Evolutionary conservation across 2,329 filamentous ascomycete genomes (phyloP).

Genomic region (Chalara sp.): DNA sequence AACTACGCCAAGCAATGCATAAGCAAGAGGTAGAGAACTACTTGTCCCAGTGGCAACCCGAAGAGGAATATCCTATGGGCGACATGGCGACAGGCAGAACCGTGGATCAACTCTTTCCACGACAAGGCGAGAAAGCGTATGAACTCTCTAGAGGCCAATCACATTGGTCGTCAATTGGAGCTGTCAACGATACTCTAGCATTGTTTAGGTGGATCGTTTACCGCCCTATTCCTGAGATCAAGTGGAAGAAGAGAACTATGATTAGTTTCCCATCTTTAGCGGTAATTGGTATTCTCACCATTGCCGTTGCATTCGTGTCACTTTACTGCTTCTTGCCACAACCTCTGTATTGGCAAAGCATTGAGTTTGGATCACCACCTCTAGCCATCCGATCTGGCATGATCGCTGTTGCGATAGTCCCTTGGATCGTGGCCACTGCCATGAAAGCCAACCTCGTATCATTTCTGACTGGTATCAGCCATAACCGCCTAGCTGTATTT

Average conservation of each 20-base stretch:
- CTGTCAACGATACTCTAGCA: constrained; percentile 74
- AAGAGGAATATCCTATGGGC: constrained; percentile 54
- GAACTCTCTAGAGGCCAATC: constrained; percentile 51
- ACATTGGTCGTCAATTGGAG: constrained; percentile 67
- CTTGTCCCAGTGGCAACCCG: constrained; percentile 44
- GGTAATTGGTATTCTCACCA: constrained; percentile 59
- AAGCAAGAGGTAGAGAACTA: constrained; percentile 72
- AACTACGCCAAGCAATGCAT: constrained; percentile 81
- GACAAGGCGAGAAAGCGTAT: constrained; percentile 53
- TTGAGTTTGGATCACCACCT: constrained; percentile 80
- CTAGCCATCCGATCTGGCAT: constrained; percentile 83
- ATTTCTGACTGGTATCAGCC: constrained; percentile 80
- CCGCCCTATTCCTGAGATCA: constrained; percentile 70
- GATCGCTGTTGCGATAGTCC: constrained; percentile 84
- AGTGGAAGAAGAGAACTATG: constrained; percentile 53
- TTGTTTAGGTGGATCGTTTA: constrained; percentile 86
- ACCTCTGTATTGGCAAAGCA: constrained; percentile 84
- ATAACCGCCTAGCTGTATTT: constrained; percentile 85
- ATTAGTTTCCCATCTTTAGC: constrained; percentile 77
- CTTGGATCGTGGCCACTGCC: constrained; percentile 84
- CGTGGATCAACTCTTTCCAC: constrained; percentile 65
- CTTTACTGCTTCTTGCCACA: constrained; percentile 83
- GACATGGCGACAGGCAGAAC: constrained; percentile 47
- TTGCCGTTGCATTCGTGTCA: constrained; percentile 65
- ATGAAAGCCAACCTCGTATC: constrained; percentile 88